Evolutionary conservation across 148 eudicot genomes (phyloP), one percentile per base, ranked within the genome.

Genomic region (Rhododendron ovatum): DNA sequence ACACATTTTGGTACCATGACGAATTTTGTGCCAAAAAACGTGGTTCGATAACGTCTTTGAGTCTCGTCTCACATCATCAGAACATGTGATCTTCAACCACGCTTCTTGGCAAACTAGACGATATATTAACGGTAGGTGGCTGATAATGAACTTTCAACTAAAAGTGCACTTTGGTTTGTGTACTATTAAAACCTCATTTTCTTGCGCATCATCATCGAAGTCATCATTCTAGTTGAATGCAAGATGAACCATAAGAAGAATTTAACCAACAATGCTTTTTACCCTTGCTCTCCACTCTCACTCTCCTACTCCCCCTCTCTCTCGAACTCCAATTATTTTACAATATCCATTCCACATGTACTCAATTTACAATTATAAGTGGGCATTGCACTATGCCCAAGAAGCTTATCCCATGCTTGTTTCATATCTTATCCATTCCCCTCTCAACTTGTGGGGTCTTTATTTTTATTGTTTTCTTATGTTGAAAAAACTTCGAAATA

Each of bases 361-460:
- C 71, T 24, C 76, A 71, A 71, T 71, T 71, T 71, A 28, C 82
- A 86, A 67, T 48, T 81, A 30, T 37, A 81, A 86, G 82, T 84
- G 86, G 85, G 37, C 48, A 59, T 59, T 45, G 90, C 90, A 87
- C 90, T 87, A 18, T 86, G 75, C 83, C 88, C 90, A 59, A 89
- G 90, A 84, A 89, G 76, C 85, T 85, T 82, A 81, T 84, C 89
- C 87, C 87, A 87, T 89, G 50, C 89, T 80, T 87, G 57, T 79
- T 89, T 84, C 77, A 67, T 85, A 81, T 87, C 87, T 87, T 84
- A 86, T 89, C 90, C 82, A 86, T 59, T 79, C 61, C 50, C 80
- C 7, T 78, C 59, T 39, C 84, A 80, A 30, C 41, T 55, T 82
- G 84, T 82, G 84, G 84, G 84, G 47, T 39, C 28, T 59, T 33